Evolutionary conservation across 257 asterid species (phyloP).

Genomic region (Craterostigma plantagineum): DNA sequence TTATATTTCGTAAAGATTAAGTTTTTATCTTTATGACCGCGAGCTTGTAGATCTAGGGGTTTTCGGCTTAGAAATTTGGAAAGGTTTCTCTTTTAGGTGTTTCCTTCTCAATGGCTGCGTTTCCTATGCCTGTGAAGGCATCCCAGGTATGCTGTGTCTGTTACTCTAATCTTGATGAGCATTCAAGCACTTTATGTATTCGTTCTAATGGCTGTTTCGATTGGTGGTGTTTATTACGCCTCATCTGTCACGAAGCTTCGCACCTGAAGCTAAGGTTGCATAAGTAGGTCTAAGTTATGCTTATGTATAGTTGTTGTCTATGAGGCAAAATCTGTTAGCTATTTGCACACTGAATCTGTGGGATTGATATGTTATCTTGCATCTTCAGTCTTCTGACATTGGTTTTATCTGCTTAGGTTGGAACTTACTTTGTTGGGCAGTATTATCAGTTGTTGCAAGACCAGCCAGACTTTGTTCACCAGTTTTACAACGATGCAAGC

Average conservation of each 20-base stretch:
- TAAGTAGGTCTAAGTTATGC: too few species aligned
- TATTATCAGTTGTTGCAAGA: conserved; percentile 84
- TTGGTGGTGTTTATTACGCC: neutral
- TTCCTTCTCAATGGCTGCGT: conserved; percentile 1
- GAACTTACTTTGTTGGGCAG: conserved; percentile 90
- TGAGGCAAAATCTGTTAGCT: neutral
- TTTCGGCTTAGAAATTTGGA: neutral
- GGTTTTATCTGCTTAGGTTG: conserved; percentile 41
- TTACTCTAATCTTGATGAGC: neutral
- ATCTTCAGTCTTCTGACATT: conserved; percentile 2
- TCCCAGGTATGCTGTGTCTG: conserved; percentile 1
- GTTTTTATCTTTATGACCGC: too few species aligned
- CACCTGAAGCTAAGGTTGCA: too few species aligned
- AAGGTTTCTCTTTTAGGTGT: neutral
- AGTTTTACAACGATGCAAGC: conserved; percentile 80
- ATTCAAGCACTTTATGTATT: neutral
- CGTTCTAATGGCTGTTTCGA: neutral
- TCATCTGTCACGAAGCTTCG: too few species aligned
- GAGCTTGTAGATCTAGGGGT: conserved; percentile 5
- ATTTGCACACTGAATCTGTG: neutral
- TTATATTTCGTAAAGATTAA: too few species aligned
- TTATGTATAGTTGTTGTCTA: too few species aligned
- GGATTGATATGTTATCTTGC: neutral
- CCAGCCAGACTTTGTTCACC: conserved; percentile 74
- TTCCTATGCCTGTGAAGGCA: conserved; percentile 3